A percentile compares a stretch with the other conserved stretches of the same genome.
Evolutionary conservation across 176 grass and related monocot genomes (phyloP).

Genomic region (Oryza coarctata): DNA sequence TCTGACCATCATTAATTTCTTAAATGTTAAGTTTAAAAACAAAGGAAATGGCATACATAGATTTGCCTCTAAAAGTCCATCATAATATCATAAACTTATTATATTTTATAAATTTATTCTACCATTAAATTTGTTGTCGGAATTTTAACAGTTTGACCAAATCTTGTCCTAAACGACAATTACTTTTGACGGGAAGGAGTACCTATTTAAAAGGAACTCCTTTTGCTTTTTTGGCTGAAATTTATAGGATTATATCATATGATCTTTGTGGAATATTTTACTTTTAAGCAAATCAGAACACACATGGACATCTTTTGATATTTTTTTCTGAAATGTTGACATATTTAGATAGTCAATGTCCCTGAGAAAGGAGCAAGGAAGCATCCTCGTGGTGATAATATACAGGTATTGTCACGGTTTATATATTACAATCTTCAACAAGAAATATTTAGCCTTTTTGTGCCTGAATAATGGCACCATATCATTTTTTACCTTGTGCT

Average conservation of each 20-base stretch:
- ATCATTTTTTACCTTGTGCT: conserved; percentile 1
- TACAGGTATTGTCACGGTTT: conserved; percentile 66
- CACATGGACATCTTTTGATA: conserved; percentile 16
- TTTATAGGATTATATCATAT: background rate
- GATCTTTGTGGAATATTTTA: background rate
- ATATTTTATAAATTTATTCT: no score
- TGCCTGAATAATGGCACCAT: background rate
- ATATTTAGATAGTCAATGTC: conserved; percentile 85
- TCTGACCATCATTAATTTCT: no score
- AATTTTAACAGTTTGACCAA: no score
- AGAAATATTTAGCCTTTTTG: conserved; percentile 9
- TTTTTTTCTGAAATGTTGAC: conserved; percentile 20
- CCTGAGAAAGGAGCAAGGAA: conserved; percentile 94
- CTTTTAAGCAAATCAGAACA: background rate
- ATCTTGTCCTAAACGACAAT: no score
- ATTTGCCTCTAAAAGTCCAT: no score
- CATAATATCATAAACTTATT: no score
- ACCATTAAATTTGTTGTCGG: no score
- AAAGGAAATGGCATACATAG: no score
- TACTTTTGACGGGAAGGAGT: no score
- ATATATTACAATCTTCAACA: conserved; percentile 20
- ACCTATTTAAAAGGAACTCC: background rate
- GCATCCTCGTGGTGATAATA: conserved; percentile 95
- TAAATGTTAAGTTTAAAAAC: no score
- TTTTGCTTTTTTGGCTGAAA: conserved; percentile 17